These are phyloP conservation scores for Eucalyptus pauciflora DNA, from an alignment of 345 rosid species.

Conservation along the genomic window DNA sequence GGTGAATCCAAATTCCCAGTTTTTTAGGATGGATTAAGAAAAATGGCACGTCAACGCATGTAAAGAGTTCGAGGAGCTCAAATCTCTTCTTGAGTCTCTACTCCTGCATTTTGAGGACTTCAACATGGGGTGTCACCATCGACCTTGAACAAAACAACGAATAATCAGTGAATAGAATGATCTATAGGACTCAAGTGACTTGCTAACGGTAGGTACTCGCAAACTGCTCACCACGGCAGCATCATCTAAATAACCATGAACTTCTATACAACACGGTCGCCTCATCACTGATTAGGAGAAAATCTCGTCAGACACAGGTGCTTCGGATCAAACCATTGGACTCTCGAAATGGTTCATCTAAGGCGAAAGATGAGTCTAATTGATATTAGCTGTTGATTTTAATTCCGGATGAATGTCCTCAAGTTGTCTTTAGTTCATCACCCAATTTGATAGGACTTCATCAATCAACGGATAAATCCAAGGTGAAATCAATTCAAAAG, in stretches of 20 bases:
- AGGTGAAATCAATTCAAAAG: not conserved
- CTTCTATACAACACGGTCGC: not conserved
- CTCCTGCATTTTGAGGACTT: not conserved
- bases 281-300: not conserved
- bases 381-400: not conserved
- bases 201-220: not conserved
- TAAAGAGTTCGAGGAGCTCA: not conserved
- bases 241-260: not conserved
- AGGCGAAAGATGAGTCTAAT: not conserved
- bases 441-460: not conserved
- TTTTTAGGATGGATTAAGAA: not conserved
- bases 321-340: not conserved
- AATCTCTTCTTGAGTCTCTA: not conserved
- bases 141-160: not conserved
- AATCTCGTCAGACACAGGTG: not conserved
- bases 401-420: not conserved
- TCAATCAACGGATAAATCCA: not conserved
- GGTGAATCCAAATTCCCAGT: not conserved
- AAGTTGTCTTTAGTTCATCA: not conserved
- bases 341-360: not conserved
- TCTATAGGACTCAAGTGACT: not conserved
- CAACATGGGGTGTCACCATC: not conserved
- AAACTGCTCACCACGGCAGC: not conserved
- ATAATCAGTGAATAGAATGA: not conserved
- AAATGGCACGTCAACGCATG: not conserved